Percentiles rank a stretch among this genome's conserved stretches.
Evolutionary conservation across 768 basidiomycete species (phyloP).

Genomic region (Kwoniella pini): DNA sequence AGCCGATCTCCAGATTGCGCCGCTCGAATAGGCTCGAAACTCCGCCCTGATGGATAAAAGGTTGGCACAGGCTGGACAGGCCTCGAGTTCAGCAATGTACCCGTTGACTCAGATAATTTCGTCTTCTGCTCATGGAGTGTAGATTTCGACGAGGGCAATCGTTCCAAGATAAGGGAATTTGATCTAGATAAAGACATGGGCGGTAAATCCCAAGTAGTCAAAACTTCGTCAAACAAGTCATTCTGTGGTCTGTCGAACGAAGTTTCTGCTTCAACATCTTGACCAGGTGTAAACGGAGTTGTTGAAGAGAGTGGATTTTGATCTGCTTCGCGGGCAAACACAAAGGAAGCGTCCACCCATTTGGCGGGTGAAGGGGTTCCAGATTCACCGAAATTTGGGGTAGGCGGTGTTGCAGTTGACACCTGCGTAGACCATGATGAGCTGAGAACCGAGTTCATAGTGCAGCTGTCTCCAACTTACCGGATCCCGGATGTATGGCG

Average conservation of each 20-base stretch:
- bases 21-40: conserved; percentile 8
- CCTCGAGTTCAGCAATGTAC: background rate
- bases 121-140: background rate
- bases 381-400: background rate
- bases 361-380: too few relatives aligned
- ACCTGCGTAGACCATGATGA: too few relatives aligned
- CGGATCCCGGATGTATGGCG: too few relatives aligned
- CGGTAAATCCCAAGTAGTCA: conserved; percentile 11
- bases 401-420: background rate
- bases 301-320: too few relatives aligned
- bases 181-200: background rate
- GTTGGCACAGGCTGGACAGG: background rate
- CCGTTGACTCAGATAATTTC: conserved; percentile 3
- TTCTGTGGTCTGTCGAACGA: conserved; percentile 14
- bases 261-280: background rate
- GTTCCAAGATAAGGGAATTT: background rate
- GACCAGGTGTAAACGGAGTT: background rate
- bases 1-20: background rate
- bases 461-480: too few relatives aligned
- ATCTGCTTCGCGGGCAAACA: background rate
- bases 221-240: conserved; percentile 13
- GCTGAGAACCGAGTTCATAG: too few relatives aligned
- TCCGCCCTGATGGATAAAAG: conserved; percentile 10
- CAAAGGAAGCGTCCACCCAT: background rate
- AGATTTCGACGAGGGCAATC: background rate